Evolutionary conservation across 805 yeast genomes (phyloP), one percentile per base, ranked within the genome.

Genomic region (Candida ulmi): DNA sequence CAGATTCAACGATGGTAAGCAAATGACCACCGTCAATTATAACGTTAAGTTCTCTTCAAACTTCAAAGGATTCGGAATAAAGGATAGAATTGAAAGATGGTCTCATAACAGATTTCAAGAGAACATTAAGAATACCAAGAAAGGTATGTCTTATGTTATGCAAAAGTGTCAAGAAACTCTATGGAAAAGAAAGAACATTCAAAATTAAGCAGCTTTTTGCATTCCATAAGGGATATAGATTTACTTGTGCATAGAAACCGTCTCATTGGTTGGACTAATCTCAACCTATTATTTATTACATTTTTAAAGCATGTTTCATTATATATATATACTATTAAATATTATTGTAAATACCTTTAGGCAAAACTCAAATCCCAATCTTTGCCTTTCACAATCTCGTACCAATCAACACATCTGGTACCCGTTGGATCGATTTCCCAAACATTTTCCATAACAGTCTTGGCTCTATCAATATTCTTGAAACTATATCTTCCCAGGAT

Each of bases 341-440:
- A 37, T 31, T 21, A 6, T 6, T 9, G 9, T 21, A 21, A 21
- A 7, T 31, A 37, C 8, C 17, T 6, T 46, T 33, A 61, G 13
- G 90, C 93, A 66, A 84, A 85, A 58, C 83, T 81, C 35, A 86
- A 63, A 54, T 84, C 86, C 91, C 93, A 84, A 3, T 84, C 86
- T 36, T 82, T 61, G 11, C 70, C 70, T 43, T 76, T 75, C 30
- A 85, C 77, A 33, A 83, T 70, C 26, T 68, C 73, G 52, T 76
- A 76, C 93, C 95, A 85, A 56, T 85, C 90, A 29, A 83, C 76
- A 45, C 74, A 78, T 39, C 62, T 66, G 19, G 74, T 71, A 0
- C 93, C 91, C 8, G 63, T 52, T 2, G 59, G 58, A 42, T 69
- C 58, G 62, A 54, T 66, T 55, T 46, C 58, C 74, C 67, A 69